Evolutionary conservation across 2,329 filamentous ascomycete genomes (phyloP), one percentile per base, ranked within the genome.

Genomic region (Aspergillus sp.): DNA sequence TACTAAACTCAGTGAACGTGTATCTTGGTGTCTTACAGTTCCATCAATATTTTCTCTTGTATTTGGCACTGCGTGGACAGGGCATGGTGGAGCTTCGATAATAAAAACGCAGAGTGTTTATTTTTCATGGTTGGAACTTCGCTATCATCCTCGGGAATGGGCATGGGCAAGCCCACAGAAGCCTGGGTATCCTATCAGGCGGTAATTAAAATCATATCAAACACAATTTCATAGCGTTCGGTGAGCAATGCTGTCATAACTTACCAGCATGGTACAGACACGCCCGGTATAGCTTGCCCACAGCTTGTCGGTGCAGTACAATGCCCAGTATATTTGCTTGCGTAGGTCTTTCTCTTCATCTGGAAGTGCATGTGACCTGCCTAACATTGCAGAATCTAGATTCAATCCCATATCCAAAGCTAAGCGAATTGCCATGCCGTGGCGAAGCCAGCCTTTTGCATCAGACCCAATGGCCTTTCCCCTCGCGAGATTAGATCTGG

Each of bases 391-490:
- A 1, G 71, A 66, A 28, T 78, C 75, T 12, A 77, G 63, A 28
- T 78, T 76, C 0, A 78, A 62, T 1, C 76, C 76, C 74, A 78
- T 76, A 30, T 78, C 76, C 0, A 77, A 67, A 9, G 69, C 70
- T 12, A 78, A 57, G 3, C 74, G 69, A 51, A 64, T 72, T 1
- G 76, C 76, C 71, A 78, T 76, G 1, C 75, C 75, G n/a, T 76
- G 71, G 45, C 76, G 69, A 8, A 77, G 68, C 74, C 74, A 77
- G 2, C 74, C 72, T 1, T 72, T 69, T 3, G 75, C 74, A 61
- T 77, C 75, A 4, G 68, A 68, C 2, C 75, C 75, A 10, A 70
- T 70, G 5, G 74, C 70, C 74, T 77, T 15, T 4, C 19, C 19
- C 19, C 19, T 21, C 19, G 19, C 19, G 19, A 21, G 19, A 21